Conservation (phyloP, 495 filamentous ascomycete species). For the Neurospora terricola region DNA sequence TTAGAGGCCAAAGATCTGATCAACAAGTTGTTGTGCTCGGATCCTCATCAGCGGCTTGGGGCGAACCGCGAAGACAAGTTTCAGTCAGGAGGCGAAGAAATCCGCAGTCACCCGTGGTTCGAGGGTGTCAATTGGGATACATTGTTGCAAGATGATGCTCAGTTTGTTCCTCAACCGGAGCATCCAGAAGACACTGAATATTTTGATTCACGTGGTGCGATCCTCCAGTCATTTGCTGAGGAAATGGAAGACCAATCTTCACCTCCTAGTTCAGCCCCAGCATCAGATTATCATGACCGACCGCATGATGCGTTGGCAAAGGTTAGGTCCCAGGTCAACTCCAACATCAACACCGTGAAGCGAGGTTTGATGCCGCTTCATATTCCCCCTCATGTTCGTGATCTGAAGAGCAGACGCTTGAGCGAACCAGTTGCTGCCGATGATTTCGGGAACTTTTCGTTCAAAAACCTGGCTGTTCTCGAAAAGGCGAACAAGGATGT, state of each 20-base stretch:
- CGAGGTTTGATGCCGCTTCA: conserved; percentile 88
- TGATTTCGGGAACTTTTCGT: conserved; percentile 93
- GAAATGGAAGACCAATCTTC: conserved; percentile 86
- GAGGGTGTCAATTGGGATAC: conserved; percentile 79
- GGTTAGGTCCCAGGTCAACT: conserved; percentile 76
- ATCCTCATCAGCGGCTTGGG: conserved; percentile 72
- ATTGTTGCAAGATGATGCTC: conserved; percentile 80
- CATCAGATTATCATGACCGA: conserved; percentile 65
- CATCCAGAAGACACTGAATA: conserved; percentile 98
- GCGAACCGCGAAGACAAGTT: conserved; percentile 73
- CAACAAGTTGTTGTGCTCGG: conserved; percentile 73
- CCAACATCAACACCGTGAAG: conserved; percentile 72
- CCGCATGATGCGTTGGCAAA: conserved; percentile 92
- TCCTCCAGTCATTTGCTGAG: conserved; percentile 77
- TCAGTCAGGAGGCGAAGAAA: conserved; percentile 76
- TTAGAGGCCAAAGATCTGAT: conserved; percentile 86
- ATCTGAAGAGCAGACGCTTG: conserved; percentile 72
- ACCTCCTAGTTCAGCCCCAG: conserved; percentile 54
- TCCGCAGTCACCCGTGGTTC: conserved; percentile 85
- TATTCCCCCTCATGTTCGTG: conserved; percentile 91
- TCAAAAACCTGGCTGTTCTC: conserved; percentile 93
- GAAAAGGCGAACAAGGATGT: conserved; percentile 99
- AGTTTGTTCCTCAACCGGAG: conserved; percentile 87
- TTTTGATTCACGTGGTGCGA: conserved; percentile 87
- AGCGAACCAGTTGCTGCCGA: conserved; percentile 84